A percentile compares a stretch with the other conserved stretches of the same genome.
Conservation (phyloP, 306 rosid species). For the Dryas alaskensis region DNA sequence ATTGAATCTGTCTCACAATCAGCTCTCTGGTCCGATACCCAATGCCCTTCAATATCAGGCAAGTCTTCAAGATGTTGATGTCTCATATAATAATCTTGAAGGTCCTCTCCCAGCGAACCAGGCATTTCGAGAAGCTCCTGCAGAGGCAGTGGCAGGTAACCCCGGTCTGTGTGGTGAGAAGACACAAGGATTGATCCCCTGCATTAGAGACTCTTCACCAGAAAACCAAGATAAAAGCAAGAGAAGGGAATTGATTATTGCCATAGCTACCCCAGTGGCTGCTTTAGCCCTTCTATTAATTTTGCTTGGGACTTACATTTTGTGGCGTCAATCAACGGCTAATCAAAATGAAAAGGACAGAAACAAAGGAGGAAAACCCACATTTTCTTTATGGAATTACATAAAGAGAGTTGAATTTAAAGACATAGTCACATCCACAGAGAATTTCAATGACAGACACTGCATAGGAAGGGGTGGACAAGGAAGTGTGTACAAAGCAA, state of each 20-base stretch:
- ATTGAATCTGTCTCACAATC: constrained; percentile 55
- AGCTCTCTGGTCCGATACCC: constrained; percentile 50
- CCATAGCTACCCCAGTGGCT: background rate
- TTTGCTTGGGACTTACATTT: background rate
- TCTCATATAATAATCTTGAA: constrained; percentile 49
- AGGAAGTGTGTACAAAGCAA: constrained; percentile 62
- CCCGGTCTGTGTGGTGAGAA: constrained; percentile 48
- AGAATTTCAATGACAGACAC: constrained; percentile 48
- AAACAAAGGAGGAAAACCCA: constrained; percentile 38
- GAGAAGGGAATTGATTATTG: background rate
- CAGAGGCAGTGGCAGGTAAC: constrained; percentile 44
- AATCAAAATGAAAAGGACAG: background rate
- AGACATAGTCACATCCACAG: constrained; percentile 46
- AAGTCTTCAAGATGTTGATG: constrained; percentile 46
- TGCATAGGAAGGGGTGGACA: constrained; percentile 68
- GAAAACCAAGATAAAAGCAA: constrained; percentile 21
- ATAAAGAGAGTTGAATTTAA: constrained; percentile 2
- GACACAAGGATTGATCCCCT: constrained; percentile 32
- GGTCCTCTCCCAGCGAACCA: constrained; percentile 44
- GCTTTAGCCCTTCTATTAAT: background rate
- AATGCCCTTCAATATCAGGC: constrained; percentile 26
- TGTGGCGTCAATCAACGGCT: background rate
- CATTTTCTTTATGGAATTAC: constrained; percentile 24
- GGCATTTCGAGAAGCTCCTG: constrained; percentile 27
- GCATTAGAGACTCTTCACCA: background rate